These are phyloP conservation scores for Suillus lakei DNA, from an alignment of 768 basidiomycete species.

Conservation along the genomic window DNA sequence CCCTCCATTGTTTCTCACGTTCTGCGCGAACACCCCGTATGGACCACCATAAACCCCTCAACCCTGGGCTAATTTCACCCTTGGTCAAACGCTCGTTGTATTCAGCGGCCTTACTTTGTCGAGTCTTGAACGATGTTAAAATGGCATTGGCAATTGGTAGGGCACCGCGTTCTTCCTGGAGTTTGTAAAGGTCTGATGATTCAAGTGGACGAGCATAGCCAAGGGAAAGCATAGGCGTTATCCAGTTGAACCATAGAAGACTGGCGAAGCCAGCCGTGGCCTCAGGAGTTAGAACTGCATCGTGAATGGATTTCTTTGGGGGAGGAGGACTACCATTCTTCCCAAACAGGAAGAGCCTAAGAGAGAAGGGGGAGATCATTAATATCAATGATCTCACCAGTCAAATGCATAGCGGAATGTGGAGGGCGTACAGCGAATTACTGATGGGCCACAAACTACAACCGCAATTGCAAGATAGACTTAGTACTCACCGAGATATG, in stretches of 20 bases:
- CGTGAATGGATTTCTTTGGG: constrained; percentile 58
- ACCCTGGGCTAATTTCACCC: constrained; percentile 65
- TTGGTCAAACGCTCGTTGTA: constrained; percentile 74
- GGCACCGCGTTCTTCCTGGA: constrained; percentile 66
- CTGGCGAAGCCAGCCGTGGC: constrained; percentile 61
- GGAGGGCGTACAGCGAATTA: not conserved
- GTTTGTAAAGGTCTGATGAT: constrained; percentile 79
- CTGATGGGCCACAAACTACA: not conserved
- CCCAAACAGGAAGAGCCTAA: constrained; percentile 8
- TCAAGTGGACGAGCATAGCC: constrained; percentile 85
- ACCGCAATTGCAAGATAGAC: not conserved
- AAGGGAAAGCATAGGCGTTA: constrained; percentile 69
- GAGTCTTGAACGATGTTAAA: constrained; percentile 62
- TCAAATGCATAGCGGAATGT: not conserved
- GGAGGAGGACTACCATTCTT: constrained; percentile 35
- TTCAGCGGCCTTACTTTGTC: constrained; percentile 57
- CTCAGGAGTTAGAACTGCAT: constrained; percentile 69
- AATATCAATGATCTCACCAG: not conserved
- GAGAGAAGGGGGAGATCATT: not conserved
- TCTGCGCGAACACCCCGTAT: constrained; percentile 51
- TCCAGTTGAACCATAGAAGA: constrained; percentile 74
- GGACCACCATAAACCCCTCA: constrained; percentile 62
- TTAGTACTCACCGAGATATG: not conserved
- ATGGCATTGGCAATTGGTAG: constrained; percentile 66
- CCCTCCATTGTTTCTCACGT: constrained; percentile 68